Conservation (phyloP, 805 yeast genomes). For the Sugiyamaella smithiae region DNA sequence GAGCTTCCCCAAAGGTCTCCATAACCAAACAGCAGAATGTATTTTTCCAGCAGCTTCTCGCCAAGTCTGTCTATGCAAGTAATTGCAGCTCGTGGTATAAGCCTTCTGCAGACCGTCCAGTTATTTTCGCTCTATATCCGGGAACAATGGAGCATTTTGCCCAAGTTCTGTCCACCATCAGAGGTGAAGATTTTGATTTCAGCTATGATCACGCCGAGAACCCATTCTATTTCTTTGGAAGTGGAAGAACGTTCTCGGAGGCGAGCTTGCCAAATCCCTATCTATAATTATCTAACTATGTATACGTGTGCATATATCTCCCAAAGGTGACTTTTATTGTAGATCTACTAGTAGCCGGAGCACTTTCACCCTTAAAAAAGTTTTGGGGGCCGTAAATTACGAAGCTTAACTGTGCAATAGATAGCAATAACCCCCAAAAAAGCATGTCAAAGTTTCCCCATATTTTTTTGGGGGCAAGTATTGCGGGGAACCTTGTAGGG, state of each 20-base stretch:
- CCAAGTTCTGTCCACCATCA: constrained; percentile 10
- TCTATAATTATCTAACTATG: no score
- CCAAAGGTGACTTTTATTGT: no score
- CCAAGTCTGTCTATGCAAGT: constrained; percentile 10
- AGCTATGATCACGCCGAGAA: constrained; percentile 16
- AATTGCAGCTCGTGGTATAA: constrained; percentile 13
- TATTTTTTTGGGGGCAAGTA: no score
- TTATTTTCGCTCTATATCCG: constrained; percentile 13
- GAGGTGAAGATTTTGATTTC: constrained; percentile 21
- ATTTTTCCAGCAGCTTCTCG: constrained; percentile 1
- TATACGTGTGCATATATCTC: no score
- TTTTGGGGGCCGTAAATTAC: no score
- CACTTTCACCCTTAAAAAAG: no score
- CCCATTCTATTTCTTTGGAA: constrained; percentile 18
- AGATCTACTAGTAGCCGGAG: no score
- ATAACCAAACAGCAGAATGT: constrained; percentile 3
- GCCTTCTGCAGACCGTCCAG: neutral
- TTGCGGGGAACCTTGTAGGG: no score
- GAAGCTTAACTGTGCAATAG: no score
- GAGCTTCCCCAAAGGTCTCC: constrained; percentile 9
- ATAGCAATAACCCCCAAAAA: no score
- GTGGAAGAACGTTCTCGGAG: constrained; percentile 15
- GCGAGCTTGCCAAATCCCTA: neutral
- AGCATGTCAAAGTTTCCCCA: no score
- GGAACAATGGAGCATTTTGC: constrained; percentile 21